A percentile compares a stretch with the other conserved stretches of the same genome.
phyloP scores from a whole-genome alignment of 2,329 filamentous ascomycete species.

The Pseudopithomyces chartarum region DNA sequence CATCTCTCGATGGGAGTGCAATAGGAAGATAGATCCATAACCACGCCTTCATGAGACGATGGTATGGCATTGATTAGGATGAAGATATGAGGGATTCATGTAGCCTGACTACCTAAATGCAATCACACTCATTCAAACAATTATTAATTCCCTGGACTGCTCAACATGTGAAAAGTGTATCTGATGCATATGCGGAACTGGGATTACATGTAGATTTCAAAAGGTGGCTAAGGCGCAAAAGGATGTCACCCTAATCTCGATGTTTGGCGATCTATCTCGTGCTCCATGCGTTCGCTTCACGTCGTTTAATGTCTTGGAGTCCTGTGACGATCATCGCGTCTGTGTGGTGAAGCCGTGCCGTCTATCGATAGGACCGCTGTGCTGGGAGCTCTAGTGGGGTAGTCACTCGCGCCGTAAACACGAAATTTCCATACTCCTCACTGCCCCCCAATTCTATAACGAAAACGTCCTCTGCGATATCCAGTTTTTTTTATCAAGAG shows the following conservation, averaged over 20 bases:
- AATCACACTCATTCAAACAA: constrained; percentile 40
- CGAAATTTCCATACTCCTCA: constrained; percentile 3
- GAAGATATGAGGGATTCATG: constrained; percentile 22
- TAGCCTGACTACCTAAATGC: constrained; percentile 45
- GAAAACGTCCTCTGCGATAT: background rate
- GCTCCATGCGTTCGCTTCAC: background rate
- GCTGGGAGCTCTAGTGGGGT: constrained; percentile 5
- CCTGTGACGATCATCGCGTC: background rate
- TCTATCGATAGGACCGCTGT: background rate
- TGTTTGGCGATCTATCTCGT: background rate
- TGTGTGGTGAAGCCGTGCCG: constrained; percentile 1
- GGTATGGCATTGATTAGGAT: constrained; percentile 12
- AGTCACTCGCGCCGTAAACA: background rate
- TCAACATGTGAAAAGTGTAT: too few relatives aligned
- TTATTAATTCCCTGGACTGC: background rate
- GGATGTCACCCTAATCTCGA: background rate
- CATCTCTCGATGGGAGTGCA: constrained; percentile 16
- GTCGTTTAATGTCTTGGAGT: background rate
- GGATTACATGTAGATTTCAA: too few relatives aligned
- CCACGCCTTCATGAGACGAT: constrained; percentile 17
- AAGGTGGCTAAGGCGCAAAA: too few relatives aligned
- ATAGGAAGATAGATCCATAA: constrained; percentile 13
- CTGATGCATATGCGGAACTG: too few relatives aligned
- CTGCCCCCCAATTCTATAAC: background rate
- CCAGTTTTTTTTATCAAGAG: background rate